Evolutionary conservation across 345 rosid genomes (phyloP).

Genomic region (Corchorus capsularis): DNA sequence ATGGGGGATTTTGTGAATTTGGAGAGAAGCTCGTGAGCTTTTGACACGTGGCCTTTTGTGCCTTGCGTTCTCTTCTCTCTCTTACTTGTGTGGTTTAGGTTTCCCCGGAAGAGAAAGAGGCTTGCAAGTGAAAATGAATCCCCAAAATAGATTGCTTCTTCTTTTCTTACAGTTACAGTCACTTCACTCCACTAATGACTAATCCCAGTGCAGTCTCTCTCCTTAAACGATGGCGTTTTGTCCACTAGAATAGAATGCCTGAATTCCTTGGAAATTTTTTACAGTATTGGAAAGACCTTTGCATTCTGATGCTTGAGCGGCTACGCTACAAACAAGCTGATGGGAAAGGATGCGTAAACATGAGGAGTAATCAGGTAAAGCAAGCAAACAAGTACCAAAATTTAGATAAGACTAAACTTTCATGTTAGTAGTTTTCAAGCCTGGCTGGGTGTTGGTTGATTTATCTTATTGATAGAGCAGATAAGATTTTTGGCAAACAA

Average conservation of each 20-base stretch:
- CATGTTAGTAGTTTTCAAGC: not conserved
- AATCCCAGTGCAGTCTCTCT: too few relatives aligned
- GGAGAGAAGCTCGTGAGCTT: constrained; percentile 7
- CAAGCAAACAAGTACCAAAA: not conserved
- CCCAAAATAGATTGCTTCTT: not conserved
- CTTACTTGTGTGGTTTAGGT: constrained; percentile 27
- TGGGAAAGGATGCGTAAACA: not conserved
- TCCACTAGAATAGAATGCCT: not conserved
- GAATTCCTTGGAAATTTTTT: not conserved
- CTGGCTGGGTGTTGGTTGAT: not conserved
- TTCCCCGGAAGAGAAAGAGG: not conserved
- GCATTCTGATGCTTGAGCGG: not conserved
- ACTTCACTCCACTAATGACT: not conserved
- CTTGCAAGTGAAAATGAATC: not conserved
- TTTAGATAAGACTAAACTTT: not conserved
- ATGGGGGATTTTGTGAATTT: constrained; percentile 22
- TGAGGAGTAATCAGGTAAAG: not conserved
- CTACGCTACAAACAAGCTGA: not conserved
- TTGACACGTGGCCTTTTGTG: constrained; percentile 34
- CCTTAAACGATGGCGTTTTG: too few relatives aligned
- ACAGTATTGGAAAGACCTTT: not conserved
- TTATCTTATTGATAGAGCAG: not conserved
- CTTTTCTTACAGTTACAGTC: too few relatives aligned
- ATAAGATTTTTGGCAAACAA: not conserved
- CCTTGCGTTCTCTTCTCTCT: not conserved